Base-by-base conservation (phyloP, 768 basidiomycete genomes). In the Russula earlei region DNA sequence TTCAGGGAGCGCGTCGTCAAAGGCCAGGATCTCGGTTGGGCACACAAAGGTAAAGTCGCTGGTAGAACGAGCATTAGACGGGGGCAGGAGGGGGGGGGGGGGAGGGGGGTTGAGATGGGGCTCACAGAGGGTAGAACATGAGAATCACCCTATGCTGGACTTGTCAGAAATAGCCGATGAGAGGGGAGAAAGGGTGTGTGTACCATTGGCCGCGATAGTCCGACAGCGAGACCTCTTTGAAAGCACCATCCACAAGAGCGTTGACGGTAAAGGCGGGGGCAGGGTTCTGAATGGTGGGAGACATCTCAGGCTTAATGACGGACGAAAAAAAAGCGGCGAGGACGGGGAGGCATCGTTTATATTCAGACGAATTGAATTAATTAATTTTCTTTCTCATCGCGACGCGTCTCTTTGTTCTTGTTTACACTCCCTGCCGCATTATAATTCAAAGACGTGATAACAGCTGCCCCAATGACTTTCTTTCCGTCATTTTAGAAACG, bases 21-120 rank as follows among this genome's bases (percentile, higher is more conserved):
- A 96, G 1, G 92, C 93, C 45, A 94, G 80, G 67, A 96, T 94
- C 71, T 95, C 93, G 55, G 91, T 93, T n/a, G 91, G 91, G 73
- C 91, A 94, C 64, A 89, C 87, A 63, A 88, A 89, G 37, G 89
- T 90, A 71, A 89, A 91, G 66, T 88, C 87, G 76, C 86, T 91
- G 59, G 10, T 19, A 24, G 24, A 33, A 14, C 17, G 9, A 24
- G 53, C 22, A 31, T 41, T 12, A 36, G 25, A 49, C n/a, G 24
- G 20, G 10, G 4, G 17, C 2, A 17, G 44, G 49, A 17, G 51
- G 5, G 29, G 29, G 10, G 29, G 10, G 10, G 1, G 29, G 10
- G 29, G 29, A n/a, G 15, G 29, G 29, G 15, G 15, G 10, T 29
- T 36, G 15, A 59, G 47, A 61, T 40, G 37, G n/a, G n/a, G 70